phyloP scores from a whole-genome alignment of 495 filamentous ascomycete species.

The Talaromyces trachyspermus region DNA sequence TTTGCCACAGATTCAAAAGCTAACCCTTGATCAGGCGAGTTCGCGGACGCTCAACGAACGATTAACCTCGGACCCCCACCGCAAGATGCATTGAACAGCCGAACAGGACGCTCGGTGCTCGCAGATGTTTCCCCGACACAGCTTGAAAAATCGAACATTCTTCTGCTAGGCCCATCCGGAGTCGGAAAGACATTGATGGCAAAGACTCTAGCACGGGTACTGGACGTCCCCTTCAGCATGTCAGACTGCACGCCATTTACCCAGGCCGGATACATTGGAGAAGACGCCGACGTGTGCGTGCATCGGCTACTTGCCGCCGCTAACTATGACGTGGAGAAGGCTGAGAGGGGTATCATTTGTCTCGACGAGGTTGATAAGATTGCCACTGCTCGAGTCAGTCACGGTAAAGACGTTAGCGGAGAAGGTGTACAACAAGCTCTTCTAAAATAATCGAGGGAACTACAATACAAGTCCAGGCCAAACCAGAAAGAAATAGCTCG shows the following conservation, averaged over 20 bases:
- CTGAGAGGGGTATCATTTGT: conserved; percentile 89
- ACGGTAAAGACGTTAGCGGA: conserved; percentile 79
- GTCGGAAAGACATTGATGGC: conserved; percentile 96
- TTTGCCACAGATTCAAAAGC: conserved; percentile 2
- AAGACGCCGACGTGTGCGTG: conserved; percentile 90
- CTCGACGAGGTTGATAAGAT: conserved; percentile 98
- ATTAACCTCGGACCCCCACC: conserved; percentile 29
- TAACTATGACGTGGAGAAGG: conserved; percentile 78
- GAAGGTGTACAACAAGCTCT: conserved; percentile 96
- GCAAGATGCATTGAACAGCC: conserved; percentile 3
- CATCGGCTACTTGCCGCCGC: conserved; percentile 83
- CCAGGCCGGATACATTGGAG: conserved; percentile 94
- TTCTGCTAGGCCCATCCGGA: conserved; percentile 86
- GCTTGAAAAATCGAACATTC: conserved; percentile 93
- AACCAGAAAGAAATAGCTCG: conserved; percentile 58
- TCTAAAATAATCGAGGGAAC: conserved; percentile 96
- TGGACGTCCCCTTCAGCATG: conserved; percentile 95
- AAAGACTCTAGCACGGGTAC: conserved; percentile 66
- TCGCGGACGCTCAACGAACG: conserved; percentile 62
- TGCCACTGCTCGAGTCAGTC: conserved; percentile 59
- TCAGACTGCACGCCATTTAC: conserved; percentile 97
- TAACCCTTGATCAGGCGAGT: conserved; percentile 57
- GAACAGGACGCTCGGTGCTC: conserved; percentile 29
- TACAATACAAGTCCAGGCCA: conserved; percentile 80
- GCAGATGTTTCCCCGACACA: conserved; percentile 58